Percentiles rank a stretch among this genome's conserved stretches.
phyloP scores from a whole-genome alignment of 2,329 filamentous ascomycete species.

The Furcasterigmium sp. region DNA sequence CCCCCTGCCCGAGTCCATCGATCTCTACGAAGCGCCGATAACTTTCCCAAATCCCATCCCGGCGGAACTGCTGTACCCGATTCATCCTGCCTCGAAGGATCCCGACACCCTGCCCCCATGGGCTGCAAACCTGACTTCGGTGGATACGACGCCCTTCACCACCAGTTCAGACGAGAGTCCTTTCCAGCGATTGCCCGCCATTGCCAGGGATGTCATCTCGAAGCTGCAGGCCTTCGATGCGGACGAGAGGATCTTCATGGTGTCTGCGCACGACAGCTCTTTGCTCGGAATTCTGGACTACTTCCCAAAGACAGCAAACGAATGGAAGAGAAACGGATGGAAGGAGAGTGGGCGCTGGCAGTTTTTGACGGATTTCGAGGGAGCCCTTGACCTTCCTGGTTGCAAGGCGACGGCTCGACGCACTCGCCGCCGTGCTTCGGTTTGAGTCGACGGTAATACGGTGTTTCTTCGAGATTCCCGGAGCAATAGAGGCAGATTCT shows the following conservation, averaged over 20 bases:
- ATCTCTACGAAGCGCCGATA: background rate
- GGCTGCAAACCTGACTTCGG: background rate
- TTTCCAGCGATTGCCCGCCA: background rate
- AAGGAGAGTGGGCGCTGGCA: conserved; percentile 14
- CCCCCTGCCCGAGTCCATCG: background rate
- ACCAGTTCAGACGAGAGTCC: background rate
- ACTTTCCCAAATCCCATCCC: background rate
- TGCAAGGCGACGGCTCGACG: too few relatives aligned
- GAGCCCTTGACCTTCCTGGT: background rate
- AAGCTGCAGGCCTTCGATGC: background rate
- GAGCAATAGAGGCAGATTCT: too few relatives aligned
- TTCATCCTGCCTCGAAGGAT: background rate
- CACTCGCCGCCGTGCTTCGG: too few relatives aligned
- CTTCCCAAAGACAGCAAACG: conserved; percentile 15
- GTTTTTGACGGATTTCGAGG: conserved; percentile 14
- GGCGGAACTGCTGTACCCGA: background rate
- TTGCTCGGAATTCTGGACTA: conserved; percentile 8
- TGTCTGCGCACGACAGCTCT: background rate
- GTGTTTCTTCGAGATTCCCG: too few relatives aligned
- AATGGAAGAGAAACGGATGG: conserved; percentile 14
- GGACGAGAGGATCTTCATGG: background rate
- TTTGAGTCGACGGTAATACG: too few relatives aligned
- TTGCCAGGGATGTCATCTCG: background rate
- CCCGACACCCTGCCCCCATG: background rate
- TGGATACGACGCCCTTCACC: background rate